Conservation (phyloP, 495 filamentous ascomycete species). For the Viridothelium virens region DNA sequence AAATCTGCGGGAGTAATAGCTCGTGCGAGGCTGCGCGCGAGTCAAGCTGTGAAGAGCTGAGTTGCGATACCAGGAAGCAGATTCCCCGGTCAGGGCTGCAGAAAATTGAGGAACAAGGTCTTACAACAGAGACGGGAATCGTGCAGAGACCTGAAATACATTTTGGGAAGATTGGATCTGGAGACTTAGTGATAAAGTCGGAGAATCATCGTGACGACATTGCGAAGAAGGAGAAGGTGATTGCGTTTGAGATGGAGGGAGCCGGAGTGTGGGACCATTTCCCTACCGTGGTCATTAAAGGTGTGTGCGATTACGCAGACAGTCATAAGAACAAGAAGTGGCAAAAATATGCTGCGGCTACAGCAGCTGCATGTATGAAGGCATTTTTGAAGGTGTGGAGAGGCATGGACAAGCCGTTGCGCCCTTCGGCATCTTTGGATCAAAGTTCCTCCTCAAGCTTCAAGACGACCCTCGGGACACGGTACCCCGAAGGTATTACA, state of each 20-base stretch:
- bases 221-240: constrained; percentile 11
- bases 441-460: too few relatives aligned
- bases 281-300: constrained; percentile 27
- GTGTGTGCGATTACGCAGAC: constrained; percentile 32
- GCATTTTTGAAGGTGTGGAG: constrained; percentile 10
- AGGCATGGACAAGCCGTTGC: too few relatives aligned
- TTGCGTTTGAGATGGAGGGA: constrained; percentile 31
- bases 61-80: background rate
- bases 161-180: constrained; percentile 36
- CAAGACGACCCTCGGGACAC: too few relatives aligned
- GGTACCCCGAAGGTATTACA: too few relatives aligned
- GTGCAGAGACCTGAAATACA: constrained; percentile 22
- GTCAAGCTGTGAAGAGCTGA: constrained; percentile 13
- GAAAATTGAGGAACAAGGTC: background rate
- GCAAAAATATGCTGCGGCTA: constrained; percentile 23
- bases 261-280: constrained; percentile 24
- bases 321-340: constrained; percentile 29
- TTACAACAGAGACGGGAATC: background rate
- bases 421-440: too few relatives aligned
- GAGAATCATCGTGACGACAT: constrained; percentile 19
- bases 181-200: constrained; percentile 31
- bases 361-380: constrained; percentile 23
- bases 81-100: background rate
- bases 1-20: background rate
- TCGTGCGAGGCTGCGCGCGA: background rate